Evolutionary conservation across 2,329 filamentous ascomycete species (phyloP), one percentile per base, ranked within the genome.

Genomic region (Xylariales sp.): DNA sequence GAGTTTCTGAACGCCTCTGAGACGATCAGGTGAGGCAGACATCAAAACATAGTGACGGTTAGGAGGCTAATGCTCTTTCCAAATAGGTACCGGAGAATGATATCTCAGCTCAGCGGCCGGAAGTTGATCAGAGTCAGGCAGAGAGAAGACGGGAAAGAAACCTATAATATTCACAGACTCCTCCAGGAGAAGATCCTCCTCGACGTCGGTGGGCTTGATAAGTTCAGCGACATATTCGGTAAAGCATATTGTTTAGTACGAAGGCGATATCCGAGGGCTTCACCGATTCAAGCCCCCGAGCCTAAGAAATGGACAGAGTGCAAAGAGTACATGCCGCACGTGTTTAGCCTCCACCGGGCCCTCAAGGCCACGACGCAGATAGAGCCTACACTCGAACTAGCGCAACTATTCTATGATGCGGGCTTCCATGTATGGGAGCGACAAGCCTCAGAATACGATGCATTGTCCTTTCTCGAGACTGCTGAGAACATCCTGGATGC

Each of bases 51-150:
- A n/a, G n/a, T n/a, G n/a, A n/a, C n/a, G n/a, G n/a, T n/a, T n/a
- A n/a, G n/a, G n/a, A n/a, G n/a, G n/a, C n/a, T n/a, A n/a, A n/a
- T n/a, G n/a, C n/a, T 6, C 12, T 11, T 18, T 22, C 3, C 15
- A 31, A 15, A 21, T 22, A 48, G 46, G 4, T 49, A 48, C 39
- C 44, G 42, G 22, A 38, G 50, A n/a, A 52, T 54, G 51, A 51
- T 49, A 19, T 25, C 19, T 5, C 36, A 46, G 18, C 42, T 54
- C 3, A 37, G 31, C 6, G 32, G 45, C 18, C 42, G 45, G 12
- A 45, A 42, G 22, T 41, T 54, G 19, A 52, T 54, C 16, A 34
- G 28, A 14, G 37, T 51, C 31, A 45, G 36, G 18, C 12, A 31
- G 15, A 18, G 5, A 5, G 42, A 40, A 6, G 28, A 43, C 12